Evolutionary conservation across 2,329 filamentous ascomycete species (phyloP).

Genomic region (Xylaria sp.): DNA sequence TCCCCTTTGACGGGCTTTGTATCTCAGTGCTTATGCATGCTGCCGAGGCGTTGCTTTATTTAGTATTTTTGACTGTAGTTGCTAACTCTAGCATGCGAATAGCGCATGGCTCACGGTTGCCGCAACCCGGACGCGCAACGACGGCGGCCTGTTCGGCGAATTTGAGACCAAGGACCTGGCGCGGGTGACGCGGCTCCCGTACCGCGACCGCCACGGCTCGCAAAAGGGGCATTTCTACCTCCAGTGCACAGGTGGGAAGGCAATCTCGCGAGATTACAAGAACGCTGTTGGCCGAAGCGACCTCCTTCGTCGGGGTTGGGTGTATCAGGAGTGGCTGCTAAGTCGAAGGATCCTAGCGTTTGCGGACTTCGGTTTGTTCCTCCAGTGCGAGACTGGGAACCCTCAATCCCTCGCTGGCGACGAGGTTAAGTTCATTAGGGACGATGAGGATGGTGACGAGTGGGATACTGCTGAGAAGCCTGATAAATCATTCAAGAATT

Average conservation of each 20-base stretch:
- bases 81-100: no score
- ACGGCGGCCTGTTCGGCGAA: slow-evolving; percentile 17
- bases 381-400: slow-evolving; percentile 23
- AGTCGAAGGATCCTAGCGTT: slow-evolving; percentile 29
- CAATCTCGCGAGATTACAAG: slow-evolving; percentile 22
- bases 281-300: slow-evolving; percentile 18
- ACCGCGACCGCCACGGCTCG: slow-evolving; percentile 13
- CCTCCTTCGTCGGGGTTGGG: slow-evolving; percentile 29
- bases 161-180: slow-evolving; percentile 11
- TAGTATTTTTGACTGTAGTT: no score
- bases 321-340: slow-evolving; percentile 34
- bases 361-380: slow-evolving; percentile 19
- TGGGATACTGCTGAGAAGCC: slow-evolving; percentile 11
- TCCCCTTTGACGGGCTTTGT: no score
- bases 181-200: slow-evolving; percentile 16
- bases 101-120: slow-evolving; percentile 28
- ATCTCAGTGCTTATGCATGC: no score
- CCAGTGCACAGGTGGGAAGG: slow-evolving; percentile 11
- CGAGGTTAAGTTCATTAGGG: slow-evolving; percentile 3
- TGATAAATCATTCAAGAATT: slow-evolving; percentile 28
- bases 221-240: slow-evolving; percentile 32
- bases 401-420: slow-evolving; percentile 7
- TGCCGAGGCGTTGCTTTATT: no score
- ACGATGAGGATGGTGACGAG: slow-evolving; percentile 18
- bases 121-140: slow-evolving; percentile 6